Percentiles rank a stretch among this genome's conserved stretches.
phyloP scores from a whole-genome alignment of 331 rosid genomes.

The Malus hybrid region DNA sequence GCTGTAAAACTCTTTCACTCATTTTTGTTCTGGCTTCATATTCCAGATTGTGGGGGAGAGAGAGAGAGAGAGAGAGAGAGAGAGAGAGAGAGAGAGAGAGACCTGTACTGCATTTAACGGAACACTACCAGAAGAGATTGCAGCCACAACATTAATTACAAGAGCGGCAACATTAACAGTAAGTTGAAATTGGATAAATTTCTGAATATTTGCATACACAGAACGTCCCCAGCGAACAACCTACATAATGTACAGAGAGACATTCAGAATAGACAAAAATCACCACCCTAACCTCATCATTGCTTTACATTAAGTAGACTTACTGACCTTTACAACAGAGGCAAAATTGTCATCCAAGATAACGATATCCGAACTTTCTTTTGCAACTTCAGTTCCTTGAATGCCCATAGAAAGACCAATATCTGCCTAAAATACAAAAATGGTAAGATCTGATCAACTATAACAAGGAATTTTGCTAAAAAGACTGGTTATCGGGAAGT shows the following conservation, averaged over 20 bases:
- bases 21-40: not conserved
- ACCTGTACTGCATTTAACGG: slow-evolving; percentile 98
- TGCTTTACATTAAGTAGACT: not conserved
- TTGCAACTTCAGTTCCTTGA: slow-evolving; percentile 98
- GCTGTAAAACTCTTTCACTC: not conserved
- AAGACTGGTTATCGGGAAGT: not conserved
- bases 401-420: slow-evolving; percentile 99
- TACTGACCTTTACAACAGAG: slow-evolving; percentile 85
- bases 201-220: slow-evolving; percentile 96
- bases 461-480: not conserved
- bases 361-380: slow-evolving; percentile 97
- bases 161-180: slow-evolving; percentile 99
- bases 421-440: slow-evolving; percentile 81
- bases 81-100: not conserved
- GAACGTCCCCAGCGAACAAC: slow-evolving; percentile 99
- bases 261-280: not conserved
- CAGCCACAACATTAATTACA: slow-evolving; percentile 90
- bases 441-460: slow-evolving; percentile 28
- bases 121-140: slow-evolving; percentile 72
- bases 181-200: slow-evolving; percentile 96
- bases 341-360: slow-evolving; percentile 95
- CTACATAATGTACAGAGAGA: slow-evolving; percentile 29
- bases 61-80: not conserved
- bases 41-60: not conserved
- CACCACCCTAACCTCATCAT: not conserved